Percentiles rank a stretch among this genome's conserved stretches.
phyloP scores from a whole-genome alignment of 176 grass and related monocot species.

The Oryza meridionalis region DNA sequence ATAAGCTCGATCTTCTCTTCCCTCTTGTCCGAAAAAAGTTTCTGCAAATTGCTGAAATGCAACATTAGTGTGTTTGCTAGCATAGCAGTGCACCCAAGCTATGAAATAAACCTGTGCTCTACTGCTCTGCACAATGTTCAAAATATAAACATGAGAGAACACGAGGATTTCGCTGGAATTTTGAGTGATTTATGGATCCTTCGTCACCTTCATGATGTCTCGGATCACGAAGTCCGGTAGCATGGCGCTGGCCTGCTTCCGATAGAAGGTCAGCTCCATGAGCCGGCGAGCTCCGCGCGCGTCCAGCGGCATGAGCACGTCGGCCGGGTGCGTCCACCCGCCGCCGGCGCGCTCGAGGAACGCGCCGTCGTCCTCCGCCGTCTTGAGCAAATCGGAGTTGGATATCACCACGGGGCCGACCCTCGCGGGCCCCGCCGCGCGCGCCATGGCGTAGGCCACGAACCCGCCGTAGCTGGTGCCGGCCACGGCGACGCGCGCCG shows the following conservation, averaged over 20 bases:
- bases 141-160: neutral
- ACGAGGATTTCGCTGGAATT: neutral
- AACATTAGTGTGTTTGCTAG: neutral
- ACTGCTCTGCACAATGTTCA: neutral
- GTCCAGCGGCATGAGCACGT: constrained; percentile 61
- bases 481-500: constrained; percentile 38
- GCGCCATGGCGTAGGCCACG: constrained; percentile 76
- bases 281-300: constrained; percentile 37
- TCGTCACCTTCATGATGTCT: constrained; percentile 44
- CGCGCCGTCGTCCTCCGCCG: constrained; percentile 54
- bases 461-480: constrained; percentile 94
- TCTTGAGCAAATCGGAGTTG: constrained; percentile 79
- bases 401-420: constrained; percentile 69
- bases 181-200: neutral
- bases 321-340: constrained; percentile 1
- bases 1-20: constrained; percentile 74
- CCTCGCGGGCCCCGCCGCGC: constrained; percentile 38
- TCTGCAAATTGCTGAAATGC: constrained; percentile 41
- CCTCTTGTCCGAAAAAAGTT: constrained; percentile 56
- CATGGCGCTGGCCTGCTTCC: constrained; percentile 41
- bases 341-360: constrained; percentile 50
- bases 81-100: neutral
- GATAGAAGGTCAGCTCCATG: constrained; percentile 48
- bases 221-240: constrained; percentile 68
- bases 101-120: neutral